Evolutionary conservation across 2,329 filamentous ascomycete species (phyloP).

Genomic region (Hypomyces perniciosus): DNA sequence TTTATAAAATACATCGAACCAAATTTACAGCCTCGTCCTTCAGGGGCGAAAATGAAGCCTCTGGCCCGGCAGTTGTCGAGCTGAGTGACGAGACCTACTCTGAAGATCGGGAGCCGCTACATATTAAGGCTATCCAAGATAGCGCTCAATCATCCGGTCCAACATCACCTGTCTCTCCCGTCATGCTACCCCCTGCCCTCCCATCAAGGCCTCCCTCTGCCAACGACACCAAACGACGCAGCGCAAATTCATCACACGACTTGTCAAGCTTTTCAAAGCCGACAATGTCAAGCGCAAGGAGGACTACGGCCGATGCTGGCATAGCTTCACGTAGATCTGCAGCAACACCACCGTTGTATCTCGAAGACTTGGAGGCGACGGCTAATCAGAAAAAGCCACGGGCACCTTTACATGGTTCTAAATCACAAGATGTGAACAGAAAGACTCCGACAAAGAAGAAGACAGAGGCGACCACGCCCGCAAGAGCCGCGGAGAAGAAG

Average conservation of each 20-base stretch:
- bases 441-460: conserved; percentile 25
- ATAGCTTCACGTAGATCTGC: conserved; percentile 6
- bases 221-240: neutral
- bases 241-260: neutral
- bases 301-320: conserved; percentile 3
- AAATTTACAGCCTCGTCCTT: conserved; percentile 39
- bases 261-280: conserved; percentile 10
- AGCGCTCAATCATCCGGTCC: neutral
- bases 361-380: conserved; percentile 9
- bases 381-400: conserved; percentile 44
- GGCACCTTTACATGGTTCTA: conserved; percentile 25
- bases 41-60: conserved; percentile 26
- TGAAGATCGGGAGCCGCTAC: neutral
- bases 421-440: conserved; percentile 5
- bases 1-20: conserved; percentile 53
- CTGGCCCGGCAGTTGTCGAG: conserved; percentile 23
- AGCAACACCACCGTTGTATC: conserved; percentile 14
- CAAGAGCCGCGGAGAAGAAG: conserved; percentile 20
- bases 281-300: conserved; percentile 9
- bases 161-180: conserved; percentile 5
- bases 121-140: neutral
- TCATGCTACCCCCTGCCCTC: neutral
- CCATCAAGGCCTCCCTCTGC: neutral
- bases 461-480: conserved; percentile 16
- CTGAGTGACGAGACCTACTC: conserved; percentile 18